phyloP scores from a whole-genome alignment of 257 asterid species.

The Plectranthus barbatus region DNA sequence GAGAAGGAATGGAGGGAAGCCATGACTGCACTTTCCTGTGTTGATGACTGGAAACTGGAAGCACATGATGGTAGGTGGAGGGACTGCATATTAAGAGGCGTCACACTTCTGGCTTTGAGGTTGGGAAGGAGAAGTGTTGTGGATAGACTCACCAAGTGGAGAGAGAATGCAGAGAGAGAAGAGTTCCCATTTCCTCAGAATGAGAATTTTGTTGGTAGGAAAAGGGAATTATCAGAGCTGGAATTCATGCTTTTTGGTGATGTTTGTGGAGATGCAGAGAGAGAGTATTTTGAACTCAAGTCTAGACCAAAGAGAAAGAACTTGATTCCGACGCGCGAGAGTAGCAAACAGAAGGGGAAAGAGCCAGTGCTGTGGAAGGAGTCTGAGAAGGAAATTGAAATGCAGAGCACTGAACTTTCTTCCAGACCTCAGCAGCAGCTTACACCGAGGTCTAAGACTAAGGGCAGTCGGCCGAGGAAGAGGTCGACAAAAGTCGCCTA shows the following conservation, averaged over 20 bases:
- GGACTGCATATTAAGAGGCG: slow-evolving; percentile 74
- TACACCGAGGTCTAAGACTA: too few relatives aligned
- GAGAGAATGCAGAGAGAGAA: slow-evolving; percentile 70
- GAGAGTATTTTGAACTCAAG: slow-evolving; percentile 61
- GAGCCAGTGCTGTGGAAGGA: slow-evolving; percentile 77
- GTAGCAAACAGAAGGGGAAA: slow-evolving; percentile 55
- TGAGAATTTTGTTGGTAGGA: slow-evolving; percentile 78
- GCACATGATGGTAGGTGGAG: slow-evolving; percentile 89
- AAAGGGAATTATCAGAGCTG: slow-evolving; percentile 64
- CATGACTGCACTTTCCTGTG: slow-evolving; percentile 56
- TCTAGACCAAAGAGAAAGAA: slow-evolving; percentile 52
- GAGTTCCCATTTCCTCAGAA: slow-evolving; percentile 75
- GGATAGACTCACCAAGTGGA: slow-evolving; percentile 69
- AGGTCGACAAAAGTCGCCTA: slow-evolving; percentile 51
- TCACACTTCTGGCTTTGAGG: slow-evolving; percentile 77
- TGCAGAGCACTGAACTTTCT: slow-evolving; percentile 38
- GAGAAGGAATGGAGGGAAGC: slow-evolving; percentile 95
- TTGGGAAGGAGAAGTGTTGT: slow-evolving; percentile 84
- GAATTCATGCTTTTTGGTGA: slow-evolving; percentile 85
- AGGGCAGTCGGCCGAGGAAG: slow-evolving; percentile 38
- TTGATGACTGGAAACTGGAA: slow-evolving; percentile 87
- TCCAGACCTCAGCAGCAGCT: slow-evolving; percentile 19
- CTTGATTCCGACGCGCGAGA: slow-evolving; percentile 30
- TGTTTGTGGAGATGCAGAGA: slow-evolving; percentile 58
- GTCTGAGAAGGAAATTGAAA: slow-evolving; percentile 74